Conservation (phyloP, 768 basidiomycete species). For the Psilocybe cyanescens region DNA sequence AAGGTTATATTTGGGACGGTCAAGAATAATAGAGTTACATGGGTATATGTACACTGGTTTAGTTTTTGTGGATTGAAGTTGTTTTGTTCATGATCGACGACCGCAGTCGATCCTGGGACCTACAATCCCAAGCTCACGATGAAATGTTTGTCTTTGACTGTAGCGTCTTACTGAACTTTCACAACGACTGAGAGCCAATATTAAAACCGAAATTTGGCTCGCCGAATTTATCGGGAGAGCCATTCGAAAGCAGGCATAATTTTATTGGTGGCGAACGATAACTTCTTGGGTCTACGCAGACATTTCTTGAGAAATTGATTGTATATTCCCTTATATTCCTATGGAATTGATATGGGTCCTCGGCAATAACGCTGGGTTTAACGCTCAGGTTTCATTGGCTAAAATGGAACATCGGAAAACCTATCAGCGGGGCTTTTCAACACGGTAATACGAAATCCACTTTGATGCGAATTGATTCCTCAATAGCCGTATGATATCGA, state of each 20-base stretch:
- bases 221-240: background rate
- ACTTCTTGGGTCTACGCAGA: background rate
- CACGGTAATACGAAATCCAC: background rate
- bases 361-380: background rate
- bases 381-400: background rate
- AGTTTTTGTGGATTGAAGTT: constrained; percentile 3
- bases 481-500: background rate
- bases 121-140: background rate
- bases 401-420: background rate
- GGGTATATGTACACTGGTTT: background rate
- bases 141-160: background rate
- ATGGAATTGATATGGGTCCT: background rate
- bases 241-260: background rate
- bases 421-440: background rate
- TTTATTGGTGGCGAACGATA: background rate
- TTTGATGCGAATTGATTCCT: constrained; percentile 2
- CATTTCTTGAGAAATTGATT: background rate
- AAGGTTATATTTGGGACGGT: constrained; percentile 77
- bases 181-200: background rate
- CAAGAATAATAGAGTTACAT: constrained; percentile 34
- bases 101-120: background rate
- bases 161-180: background rate
- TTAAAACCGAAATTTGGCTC: background rate
- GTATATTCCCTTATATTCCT: background rate
- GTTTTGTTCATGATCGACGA: background rate